Evolutionary conservation across 2,329 filamentous ascomycete species (phyloP), one percentile per base, ranked within the genome.

Genomic region (Epichloe hybrida): DNA sequence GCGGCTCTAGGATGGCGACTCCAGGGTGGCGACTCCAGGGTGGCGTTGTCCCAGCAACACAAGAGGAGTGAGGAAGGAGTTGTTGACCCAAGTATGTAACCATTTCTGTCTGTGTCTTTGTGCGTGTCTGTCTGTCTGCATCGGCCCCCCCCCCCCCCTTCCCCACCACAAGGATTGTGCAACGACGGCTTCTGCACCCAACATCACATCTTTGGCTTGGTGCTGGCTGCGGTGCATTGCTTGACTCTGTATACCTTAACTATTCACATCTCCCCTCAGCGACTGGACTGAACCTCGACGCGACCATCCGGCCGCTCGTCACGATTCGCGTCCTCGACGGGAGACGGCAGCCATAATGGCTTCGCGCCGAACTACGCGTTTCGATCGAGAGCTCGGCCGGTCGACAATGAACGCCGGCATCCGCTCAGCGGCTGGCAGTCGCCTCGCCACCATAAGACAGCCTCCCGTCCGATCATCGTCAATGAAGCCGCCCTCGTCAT

Each of bases 311-410:
- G 27, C 27, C 9, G 5, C 15, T 23, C 39, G 41, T 20, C 34
- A 36, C 41, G 15, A 50, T 34, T 34, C 35, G 40, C 41, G 41
- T 21, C 38, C 15, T 36, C 51, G 47, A 47, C 41, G 9, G 9
- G 27, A 31, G 27, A 31, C 27, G 34, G 12, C 6, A 37, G 47
- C 47, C 46, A 52, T 20, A 17, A 51, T 54, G 52, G 52, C 52
- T 46, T 50, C 52, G 27, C 50, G 52, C 50, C 52, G 52, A 37
- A 52, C 38, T 7, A 54, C 52, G 48, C 52, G 52, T 44, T 54
- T 43, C 27, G 52, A 54, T 36, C 52, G 52, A 44, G 52, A 54
- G 47, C 43, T 54, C 4, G 46, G 35, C 34, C 50, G 52, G 27
- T 48, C 52, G 38, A 37, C 52, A 37, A 52, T 54, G 43, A 49